Evolutionary conservation across 441 rosid species (phyloP), one percentile per base, ranked within the genome.

Genomic region (Raphanus hybrid): DNA sequence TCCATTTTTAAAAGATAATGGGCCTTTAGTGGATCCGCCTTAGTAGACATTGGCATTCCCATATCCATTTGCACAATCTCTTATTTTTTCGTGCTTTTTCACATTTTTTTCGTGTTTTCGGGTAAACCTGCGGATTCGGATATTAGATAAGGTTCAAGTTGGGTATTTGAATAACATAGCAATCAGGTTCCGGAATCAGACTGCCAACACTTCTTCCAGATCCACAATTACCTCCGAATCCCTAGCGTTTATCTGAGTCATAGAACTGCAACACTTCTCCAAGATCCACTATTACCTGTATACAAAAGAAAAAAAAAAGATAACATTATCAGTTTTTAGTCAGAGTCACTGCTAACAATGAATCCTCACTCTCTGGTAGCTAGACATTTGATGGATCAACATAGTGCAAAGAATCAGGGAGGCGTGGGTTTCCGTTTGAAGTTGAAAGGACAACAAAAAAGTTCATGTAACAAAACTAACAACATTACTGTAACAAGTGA

Each of bases 361-460:
- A 39, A 39, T 78, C 61, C 89, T 86, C 80, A 94, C 99, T 78
- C 84, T 87, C 71, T 94, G 97, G 75, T 94, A 94, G 69, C 93
- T 96, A 84, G 5, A 95, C 91, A 86, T 94, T 94, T 8, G 94
- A 83, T 54, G 93, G 91, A 85, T 92, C 99, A 73, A 90, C 71
- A 71, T 88, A 92, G 84, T 94, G 99, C 89, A 92, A 85, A 60
- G 99, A 94, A 91, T 91, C 99, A 70, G 92, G 92, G 52, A 90
- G 92, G 58, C 97, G 99, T 12, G 99, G 94, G 82, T 91, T 94
- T 73, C 96, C 97, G 69, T 94, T 92, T 85, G 97, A 94, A 83
- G 96, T 97, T 94, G 88, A 83, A 50, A 69, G 69, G 60, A 73
- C 10, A 74, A 67, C 14, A 12, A 50, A 10, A 14, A 61, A 43